A percentile compares a stretch with the other conserved stretches of the same genome.
These are phyloP conservation scores for Talaromyces islandicus DNA, from an alignment of 2,329 filamentous ascomycete genomes.

Conservation along the genomic window DNA sequence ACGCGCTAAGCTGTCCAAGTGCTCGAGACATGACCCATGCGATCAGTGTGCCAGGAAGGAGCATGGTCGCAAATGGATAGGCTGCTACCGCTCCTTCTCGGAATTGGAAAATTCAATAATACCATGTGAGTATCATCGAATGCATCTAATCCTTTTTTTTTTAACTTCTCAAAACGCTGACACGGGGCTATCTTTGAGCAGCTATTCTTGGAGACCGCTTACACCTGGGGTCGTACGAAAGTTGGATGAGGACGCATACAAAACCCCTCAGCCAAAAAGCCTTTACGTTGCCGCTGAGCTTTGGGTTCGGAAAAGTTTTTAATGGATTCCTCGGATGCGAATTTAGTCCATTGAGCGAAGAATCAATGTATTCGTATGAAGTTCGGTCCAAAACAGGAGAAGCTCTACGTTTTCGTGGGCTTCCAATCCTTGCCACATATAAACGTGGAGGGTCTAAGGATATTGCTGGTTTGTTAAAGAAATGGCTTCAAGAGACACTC, in stretches of 20 bases:
- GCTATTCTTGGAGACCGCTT: conserved; percentile 3
- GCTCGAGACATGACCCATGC: not conserved
- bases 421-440: not conserved
- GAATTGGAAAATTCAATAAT: not conserved
- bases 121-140: conserved; percentile 3
- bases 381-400: not conserved
- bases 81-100: conserved; percentile 5
- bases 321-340: not conserved
- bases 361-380: not conserved
- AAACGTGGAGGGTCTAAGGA: not conserved
- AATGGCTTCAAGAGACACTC: not conserved
- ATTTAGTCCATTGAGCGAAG: not conserved
- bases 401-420: not conserved
- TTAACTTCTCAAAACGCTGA: not conserved
- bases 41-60: not conserved
- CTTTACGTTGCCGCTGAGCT: not conserved
- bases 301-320: conserved; percentile 5
- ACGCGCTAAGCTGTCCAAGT: not conserved
- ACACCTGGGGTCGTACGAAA: not conserved
- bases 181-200: not conserved
- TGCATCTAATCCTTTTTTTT: no score
- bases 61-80: conserved; percentile 6
- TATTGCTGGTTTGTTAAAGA: no score
- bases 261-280: not conserved
- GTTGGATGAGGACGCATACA: not conserved